Conservation (phyloP, 768 basidiomycete genomes). For the Lentinula boryana region DNA sequence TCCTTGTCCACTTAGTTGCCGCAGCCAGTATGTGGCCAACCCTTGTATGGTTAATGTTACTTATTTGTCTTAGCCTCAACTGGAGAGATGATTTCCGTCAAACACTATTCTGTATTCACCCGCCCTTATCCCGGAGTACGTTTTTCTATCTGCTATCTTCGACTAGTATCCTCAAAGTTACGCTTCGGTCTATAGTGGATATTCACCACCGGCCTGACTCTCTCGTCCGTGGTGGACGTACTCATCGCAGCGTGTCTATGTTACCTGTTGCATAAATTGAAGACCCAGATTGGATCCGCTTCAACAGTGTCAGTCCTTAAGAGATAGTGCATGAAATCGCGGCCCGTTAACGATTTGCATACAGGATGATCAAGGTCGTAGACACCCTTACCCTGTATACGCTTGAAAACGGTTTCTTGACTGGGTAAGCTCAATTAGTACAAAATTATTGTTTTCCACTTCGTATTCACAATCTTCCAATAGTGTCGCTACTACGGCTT, state of each 20-base stretch:
- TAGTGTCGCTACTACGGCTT: conserved; percentile 34
- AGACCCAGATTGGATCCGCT: conserved; percentile 11
- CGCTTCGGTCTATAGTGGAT: conserved; percentile 26
- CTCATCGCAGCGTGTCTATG: conserved; percentile 30
- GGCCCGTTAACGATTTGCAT: not conserved
- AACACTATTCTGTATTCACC: conserved; percentile 6
- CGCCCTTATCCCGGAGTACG: conserved; percentile 5
- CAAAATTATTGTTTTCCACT: not conserved
- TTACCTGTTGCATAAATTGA: conserved; percentile 26
- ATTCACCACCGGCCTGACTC: conserved; percentile 35
- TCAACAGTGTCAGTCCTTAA: conserved; percentile 20
- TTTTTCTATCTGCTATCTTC: not conserved
- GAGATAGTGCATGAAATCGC: not conserved
- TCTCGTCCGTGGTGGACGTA: conserved; percentile 35
- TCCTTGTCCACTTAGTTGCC: not conserved
- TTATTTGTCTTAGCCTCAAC: not conserved
- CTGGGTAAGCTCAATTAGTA: conserved; percentile 22
- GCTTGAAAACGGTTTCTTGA: conserved; percentile 35
- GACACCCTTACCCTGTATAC: conserved; percentile 32
- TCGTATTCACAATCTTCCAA: not conserved
- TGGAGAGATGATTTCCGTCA: not conserved
- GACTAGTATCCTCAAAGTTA: too few species aligned
- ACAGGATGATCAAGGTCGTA: conserved; percentile 32
- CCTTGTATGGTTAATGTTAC: not conserved
- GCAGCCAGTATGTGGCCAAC: not conserved